phyloP scores from a whole-genome alignment of 345 rosid genomes.

The Mercurialis annua region DNA sequence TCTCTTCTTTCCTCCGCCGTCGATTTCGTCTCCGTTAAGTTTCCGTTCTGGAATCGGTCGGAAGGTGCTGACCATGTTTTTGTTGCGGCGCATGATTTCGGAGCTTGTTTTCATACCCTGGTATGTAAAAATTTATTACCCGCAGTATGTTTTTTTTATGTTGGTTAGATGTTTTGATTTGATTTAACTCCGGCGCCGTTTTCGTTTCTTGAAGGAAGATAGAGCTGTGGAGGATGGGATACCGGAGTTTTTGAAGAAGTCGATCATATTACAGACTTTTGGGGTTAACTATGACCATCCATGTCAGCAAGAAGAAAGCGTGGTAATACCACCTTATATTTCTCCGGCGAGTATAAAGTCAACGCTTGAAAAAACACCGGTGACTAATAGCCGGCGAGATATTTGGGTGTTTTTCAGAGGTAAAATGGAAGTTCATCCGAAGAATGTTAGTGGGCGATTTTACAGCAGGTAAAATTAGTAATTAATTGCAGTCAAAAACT shows the following conservation, averaged over 20 bases:
- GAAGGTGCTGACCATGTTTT: slow-evolving; percentile 82
- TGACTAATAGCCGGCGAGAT: slow-evolving; percentile 55
- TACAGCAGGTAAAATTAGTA: slow-evolving; percentile 99
- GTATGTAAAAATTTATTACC: slow-evolving; percentile 26
- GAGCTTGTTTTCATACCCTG: slow-evolving; percentile 92
- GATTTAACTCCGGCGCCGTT: slow-evolving; percentile 1
- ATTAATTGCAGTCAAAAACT: slow-evolving; percentile 7
- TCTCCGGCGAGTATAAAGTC: slow-evolving; percentile 51
- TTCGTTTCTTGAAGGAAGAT: slow-evolving; percentile 49
- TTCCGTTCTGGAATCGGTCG: slow-evolving; percentile 86
- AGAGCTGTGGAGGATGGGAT: slow-evolving; percentile 75
- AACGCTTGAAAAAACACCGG: slow-evolving; percentile 43
- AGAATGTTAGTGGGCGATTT: slow-evolving; percentile 79
- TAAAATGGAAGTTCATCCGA: slow-evolving; percentile 96
- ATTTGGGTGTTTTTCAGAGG: slow-evolving; percentile 90
- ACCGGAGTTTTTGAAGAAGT: slow-evolving; percentile 77
- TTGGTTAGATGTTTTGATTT: not conserved
- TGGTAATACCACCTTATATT: slow-evolving; percentile 93
- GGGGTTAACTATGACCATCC: slow-evolving; percentile 82
- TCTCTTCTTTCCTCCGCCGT: slow-evolving; percentile 66
- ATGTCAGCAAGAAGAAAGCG: slow-evolving; percentile 76
- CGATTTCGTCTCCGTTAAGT: slow-evolving; percentile 40
- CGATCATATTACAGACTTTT: slow-evolving; percentile 84
- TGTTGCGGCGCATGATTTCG: slow-evolving; percentile 91
- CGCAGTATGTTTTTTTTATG: not conserved